phyloP scores from a whole-genome alignment of 2,329 filamentous ascomycete genomes.

The Raffaelea arxii region DNA sequence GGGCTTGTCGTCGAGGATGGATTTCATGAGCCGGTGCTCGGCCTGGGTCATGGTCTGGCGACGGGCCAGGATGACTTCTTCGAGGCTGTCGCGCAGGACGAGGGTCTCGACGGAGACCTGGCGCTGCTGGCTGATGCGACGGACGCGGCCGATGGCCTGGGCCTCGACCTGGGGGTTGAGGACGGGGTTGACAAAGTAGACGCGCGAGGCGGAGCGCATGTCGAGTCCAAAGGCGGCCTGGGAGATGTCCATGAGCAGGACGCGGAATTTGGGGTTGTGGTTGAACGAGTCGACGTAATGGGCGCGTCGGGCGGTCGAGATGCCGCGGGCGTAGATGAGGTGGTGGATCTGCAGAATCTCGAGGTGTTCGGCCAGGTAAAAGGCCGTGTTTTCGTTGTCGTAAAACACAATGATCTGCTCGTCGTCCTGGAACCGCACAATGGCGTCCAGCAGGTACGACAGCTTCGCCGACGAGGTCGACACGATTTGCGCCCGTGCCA shows the following conservation, averaged over 20 bases:
- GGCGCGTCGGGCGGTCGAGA: constrained; percentile 52
- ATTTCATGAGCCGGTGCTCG: constrained; percentile 46
- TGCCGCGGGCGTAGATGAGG: constrained; percentile 57
- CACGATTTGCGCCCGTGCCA: constrained; percentile 53
- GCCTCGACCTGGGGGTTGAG: constrained; percentile 78
- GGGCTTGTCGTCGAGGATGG: constrained; percentile 45
- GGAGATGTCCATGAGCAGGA: constrained; percentile 83
- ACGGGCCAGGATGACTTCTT: constrained; percentile 72
- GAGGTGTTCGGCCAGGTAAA: constrained; percentile 72
- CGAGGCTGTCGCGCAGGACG: constrained; percentile 68
- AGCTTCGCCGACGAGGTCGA: constrained; percentile 82
- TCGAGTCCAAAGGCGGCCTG: constrained; percentile 85
- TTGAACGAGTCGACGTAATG: constrained; percentile 77
- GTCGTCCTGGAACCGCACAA: constrained; percentile 54
- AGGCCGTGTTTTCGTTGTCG: constrained; percentile 77
- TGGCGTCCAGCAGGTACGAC: constrained; percentile 69
- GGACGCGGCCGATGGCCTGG: constrained; percentile 83
- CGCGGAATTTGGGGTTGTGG: constrained; percentile 51
- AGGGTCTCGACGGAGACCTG: constrained; percentile 80
- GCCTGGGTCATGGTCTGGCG: constrained; percentile 64
- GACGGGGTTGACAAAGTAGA: constrained; percentile 85
- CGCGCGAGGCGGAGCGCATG: constrained; percentile 69
- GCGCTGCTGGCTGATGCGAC: constrained; percentile 74
- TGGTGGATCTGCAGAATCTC: constrained; percentile 58
- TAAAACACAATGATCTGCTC: constrained; percentile 94